Conservation (phyloP, 208 protist genomes). For the Trypanosoma mega region DNA sequence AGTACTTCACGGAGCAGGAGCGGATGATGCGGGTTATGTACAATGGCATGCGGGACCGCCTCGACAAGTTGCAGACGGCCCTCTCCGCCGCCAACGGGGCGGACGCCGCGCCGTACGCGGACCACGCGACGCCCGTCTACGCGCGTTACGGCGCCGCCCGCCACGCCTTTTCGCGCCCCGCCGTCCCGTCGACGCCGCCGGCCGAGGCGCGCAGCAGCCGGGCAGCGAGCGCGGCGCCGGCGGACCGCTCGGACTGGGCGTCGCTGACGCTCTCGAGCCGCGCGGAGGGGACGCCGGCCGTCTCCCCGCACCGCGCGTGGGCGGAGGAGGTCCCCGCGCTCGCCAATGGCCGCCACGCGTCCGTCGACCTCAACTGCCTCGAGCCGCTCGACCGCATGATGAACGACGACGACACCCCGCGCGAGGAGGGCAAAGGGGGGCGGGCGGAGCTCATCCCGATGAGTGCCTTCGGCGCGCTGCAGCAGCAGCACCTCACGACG, state of each 20-base stretch:
- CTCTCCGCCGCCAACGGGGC: constrained; percentile 18
- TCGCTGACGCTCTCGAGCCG: constrained; percentile 8
- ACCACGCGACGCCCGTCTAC: constrained; percentile 12
- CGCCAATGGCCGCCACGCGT: neutral
- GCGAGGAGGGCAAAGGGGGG: neutral
- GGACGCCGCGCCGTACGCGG: neutral
- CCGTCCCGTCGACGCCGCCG: neutral
- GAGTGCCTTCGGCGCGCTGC: constrained; percentile 92
- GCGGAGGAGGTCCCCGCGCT: neutral
- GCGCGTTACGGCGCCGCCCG: constrained; percentile 18
- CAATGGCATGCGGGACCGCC: constrained; percentile 38
- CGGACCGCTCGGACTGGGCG: constrained; percentile 12
- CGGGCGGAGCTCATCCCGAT: constrained; percentile 89
- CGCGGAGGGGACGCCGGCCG: constrained; percentile 13
- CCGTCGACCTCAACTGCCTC: constrained; percentile 26
- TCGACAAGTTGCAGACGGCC: constrained; percentile 49
- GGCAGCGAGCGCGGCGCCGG: neutral
- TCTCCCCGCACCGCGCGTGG: constrained; percentile 28
- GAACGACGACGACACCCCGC: constrained; percentile 13
- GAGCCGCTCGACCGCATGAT: constrained; percentile 21
- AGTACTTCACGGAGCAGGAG: constrained; percentile 63
- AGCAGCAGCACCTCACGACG: constrained; percentile 85
- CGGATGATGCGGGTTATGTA: constrained; percentile 48
- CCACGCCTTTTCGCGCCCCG: neutral
- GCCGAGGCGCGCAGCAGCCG: neutral